A percentile compares a stretch with the other conserved stretches of the same genome.
Conservation (phyloP, 306 rosid genomes). For the Erythrophleum fordii region DNA sequence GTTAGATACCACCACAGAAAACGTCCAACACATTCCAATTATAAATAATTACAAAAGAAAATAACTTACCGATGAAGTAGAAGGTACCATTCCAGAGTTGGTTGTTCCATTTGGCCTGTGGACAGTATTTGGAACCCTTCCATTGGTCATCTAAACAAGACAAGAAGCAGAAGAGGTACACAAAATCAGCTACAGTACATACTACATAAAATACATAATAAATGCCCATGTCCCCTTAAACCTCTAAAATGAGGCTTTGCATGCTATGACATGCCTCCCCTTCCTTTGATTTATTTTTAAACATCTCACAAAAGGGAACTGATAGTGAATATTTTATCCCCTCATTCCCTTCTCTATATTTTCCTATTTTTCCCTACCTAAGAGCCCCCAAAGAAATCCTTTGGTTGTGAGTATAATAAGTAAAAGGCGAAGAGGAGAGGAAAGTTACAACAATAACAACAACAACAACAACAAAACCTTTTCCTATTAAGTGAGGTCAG, state of each 20-base stretch:
- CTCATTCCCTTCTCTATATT: too few species aligned
- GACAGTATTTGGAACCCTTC: conserved; percentile 78
- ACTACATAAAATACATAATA: neutral
- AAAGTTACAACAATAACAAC: neutral
- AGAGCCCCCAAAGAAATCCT: neutral
- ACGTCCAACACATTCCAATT: neutral
- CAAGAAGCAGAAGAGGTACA: neutral
- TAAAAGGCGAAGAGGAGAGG: neutral
- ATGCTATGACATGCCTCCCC: neutral
- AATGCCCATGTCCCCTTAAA: neutral
- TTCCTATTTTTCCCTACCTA: neutral
- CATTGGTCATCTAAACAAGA: conserved; percentile 60
- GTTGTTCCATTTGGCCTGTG: conserved; percentile 78
- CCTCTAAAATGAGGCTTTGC: neutral
- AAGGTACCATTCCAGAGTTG: conserved; percentile 64
- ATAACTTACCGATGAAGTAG: conserved; percentile 78
- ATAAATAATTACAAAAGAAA: conserved; percentile 18
- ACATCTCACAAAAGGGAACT: too few species aligned
- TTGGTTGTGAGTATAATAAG: neutral
- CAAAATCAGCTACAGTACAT: neutral
- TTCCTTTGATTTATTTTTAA: too few species aligned
- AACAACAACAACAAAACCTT: too few species aligned
- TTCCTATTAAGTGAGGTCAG: too few species aligned
- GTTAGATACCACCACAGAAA: conserved; percentile 25
- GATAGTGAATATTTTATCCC: too few species aligned